phyloP scores from a whole-genome alignment of 345 rosid genomes.

The Cardamine resedifolia region DNA sequence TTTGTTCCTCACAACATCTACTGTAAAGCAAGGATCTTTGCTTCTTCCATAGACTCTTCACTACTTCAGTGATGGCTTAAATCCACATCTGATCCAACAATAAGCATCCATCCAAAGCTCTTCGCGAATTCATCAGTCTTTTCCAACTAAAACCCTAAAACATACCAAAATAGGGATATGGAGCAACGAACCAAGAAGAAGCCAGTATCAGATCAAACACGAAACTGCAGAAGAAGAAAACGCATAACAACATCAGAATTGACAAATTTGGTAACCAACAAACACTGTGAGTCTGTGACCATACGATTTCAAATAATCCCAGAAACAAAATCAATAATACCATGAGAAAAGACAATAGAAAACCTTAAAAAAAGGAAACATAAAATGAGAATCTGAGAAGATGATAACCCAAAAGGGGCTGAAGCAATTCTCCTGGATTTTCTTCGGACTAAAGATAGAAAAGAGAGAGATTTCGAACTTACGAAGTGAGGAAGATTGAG shows the following conservation, averaged over 20 bases:
- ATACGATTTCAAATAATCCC: constrained; percentile 6
- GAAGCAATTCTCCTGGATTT: constrained; percentile 25
- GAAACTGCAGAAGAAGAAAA: constrained; percentile 40
- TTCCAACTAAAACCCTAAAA: constrained; percentile 30
- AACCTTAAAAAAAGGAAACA: not conserved
- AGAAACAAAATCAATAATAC: constrained; percentile 1
- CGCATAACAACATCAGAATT: constrained; percentile 10
- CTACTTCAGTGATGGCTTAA: constrained; percentile 21
- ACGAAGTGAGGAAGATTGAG: constrained; percentile 37
- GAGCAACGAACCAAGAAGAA: constrained; percentile 24
- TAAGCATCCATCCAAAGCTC: constrained; percentile 14
- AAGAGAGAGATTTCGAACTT: constrained; percentile 45
- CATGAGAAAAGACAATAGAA: not conserved
- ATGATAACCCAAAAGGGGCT: not conserved
- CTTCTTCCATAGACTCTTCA: constrained; percentile 25
- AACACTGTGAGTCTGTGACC: constrained; percentile 8
- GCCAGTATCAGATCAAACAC: constrained; percentile 46
- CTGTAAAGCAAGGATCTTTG: constrained; percentile 19
- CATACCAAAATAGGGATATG: constrained; percentile 9
- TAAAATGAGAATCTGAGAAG: constrained; percentile 20
- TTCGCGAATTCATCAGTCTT: constrained; percentile 11
- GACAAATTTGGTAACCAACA: constrained; percentile 11
- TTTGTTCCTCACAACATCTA: constrained; percentile 20
- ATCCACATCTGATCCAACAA: constrained; percentile 27
- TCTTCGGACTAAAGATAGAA: not conserved